A percentile compares a stretch with the other conserved stretches of the same genome.
Conservation (phyloP, 176 grass and related monocot genomes). For the Poa pratensis region DNA sequence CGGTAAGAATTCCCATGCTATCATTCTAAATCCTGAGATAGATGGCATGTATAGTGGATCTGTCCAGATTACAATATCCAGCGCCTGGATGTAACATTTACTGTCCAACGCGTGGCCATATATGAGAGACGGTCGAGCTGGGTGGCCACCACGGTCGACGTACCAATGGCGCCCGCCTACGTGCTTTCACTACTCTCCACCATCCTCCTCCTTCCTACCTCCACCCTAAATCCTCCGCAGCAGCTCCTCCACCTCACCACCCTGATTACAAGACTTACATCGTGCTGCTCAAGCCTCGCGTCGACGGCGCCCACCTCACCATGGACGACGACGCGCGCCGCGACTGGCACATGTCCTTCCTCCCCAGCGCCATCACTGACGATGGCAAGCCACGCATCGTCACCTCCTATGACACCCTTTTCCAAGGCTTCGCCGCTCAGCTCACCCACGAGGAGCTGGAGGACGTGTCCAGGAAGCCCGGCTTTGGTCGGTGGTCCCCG, state of each 20-base stretch:
- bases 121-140: too few species aligned
- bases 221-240: too few species aligned
- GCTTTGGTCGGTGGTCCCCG: slow-evolving; percentile 9
- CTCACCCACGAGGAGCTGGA: slow-evolving; percentile 1
- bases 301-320: not conserved
- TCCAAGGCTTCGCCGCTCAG: not conserved
- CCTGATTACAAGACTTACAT: not conserved
- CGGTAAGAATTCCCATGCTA: too few species aligned
- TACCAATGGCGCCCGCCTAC: too few species aligned
- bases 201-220: too few species aligned
- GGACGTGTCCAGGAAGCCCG: not conserved
- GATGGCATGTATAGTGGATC: too few species aligned
- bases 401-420: not conserved
- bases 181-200: too few species aligned
- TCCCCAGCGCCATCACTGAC: not conserved
- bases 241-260: not conserved
- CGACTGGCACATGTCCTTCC: not conserved
- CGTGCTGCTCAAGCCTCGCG: not conserved
- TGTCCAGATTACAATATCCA: too few species aligned
- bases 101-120: too few species aligned
- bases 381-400: not conserved
- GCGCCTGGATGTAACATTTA: too few species aligned
- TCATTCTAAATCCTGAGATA: too few species aligned
- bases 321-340: not conserved
- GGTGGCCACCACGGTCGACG: too few species aligned